phyloP scores from a whole-genome alignment of 2,329 filamentous ascomycete species.

The Cordyceps cicadae region DNA sequence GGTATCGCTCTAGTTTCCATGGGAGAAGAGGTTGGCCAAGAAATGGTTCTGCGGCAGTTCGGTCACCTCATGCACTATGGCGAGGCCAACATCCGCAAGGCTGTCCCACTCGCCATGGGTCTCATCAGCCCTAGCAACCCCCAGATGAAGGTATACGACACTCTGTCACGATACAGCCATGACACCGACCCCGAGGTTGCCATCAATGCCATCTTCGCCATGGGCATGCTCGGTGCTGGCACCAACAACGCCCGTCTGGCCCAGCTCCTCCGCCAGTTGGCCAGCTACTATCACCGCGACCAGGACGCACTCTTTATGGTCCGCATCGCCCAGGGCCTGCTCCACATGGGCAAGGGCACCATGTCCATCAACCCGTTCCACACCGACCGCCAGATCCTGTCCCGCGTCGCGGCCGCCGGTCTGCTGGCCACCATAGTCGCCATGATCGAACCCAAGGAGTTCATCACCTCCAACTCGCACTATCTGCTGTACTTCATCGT shows the following conservation, averaged over 20 bases:
- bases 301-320: constrained; percentile 98
- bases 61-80: constrained; percentile 99
- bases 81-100: constrained; percentile 91
- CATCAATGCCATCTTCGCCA: constrained; percentile 97
- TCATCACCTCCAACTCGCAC: constrained; percentile 59
- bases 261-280: constrained; percentile 86
- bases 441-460: constrained; percentile 92
- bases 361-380: constrained; percentile 97
- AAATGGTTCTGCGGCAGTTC: constrained; percentile 97
- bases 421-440: constrained; percentile 84
- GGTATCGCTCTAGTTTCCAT: constrained; percentile 92
- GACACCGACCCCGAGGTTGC: constrained; percentile 98
- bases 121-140: constrained; percentile 95
- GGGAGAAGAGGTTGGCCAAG: constrained; percentile 96
- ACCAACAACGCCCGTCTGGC: constrained; percentile 97
- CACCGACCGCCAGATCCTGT: constrained; percentile 92
- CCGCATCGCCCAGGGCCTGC: constrained; percentile 88
- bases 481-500: constrained; percentile 97
- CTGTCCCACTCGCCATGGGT: constrained; percentile 92
- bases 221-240: constrained; percentile 92
- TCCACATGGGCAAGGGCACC: constrained; percentile 99
- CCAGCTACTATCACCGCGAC: constrained; percentile 96
- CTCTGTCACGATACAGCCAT: constrained; percentile 92
- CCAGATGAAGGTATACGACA: constrained; percentile 99
- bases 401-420: constrained; percentile 80